Base-by-base conservation (phyloP, 306 rosid species). In the Clitoria ternatea region DNA sequence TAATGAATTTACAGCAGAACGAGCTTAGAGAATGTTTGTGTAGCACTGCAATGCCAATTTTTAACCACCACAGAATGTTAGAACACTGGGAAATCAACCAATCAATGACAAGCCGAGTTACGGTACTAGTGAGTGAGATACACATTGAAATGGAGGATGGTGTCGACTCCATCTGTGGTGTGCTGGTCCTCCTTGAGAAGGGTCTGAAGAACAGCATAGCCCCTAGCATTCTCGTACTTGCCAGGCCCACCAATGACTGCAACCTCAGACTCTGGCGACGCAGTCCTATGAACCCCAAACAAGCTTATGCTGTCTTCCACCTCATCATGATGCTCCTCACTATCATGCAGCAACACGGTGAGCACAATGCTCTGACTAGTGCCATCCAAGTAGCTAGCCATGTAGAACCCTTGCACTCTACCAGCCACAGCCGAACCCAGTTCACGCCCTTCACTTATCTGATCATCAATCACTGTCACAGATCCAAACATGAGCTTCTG, bases 401-500 rank as follows among this genome's bases (percentile, higher is more conserved):
- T 17, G 84, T 91, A 91, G 27, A 91, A 80, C 8, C 97, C 96
- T 45, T 91, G 88, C 4, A 84, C 92, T 30, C 49, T 83, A 0
- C 89, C 92, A 6, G 86, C 37, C 8, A 91, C 86, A 3, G 84
- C 65, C 1, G 96, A 84, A 1, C 77, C 96, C 6, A 91, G 76
- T 70, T 86, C 92, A 1, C 83, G 86, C 0, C 75, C 86, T 63
- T 91, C 89, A 0, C 90, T 86, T 9, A 88, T n/a, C 27, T 88
- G 84, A 66, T 88, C 90, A 55, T 91, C 97, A n/a, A 88, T 44
- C 44, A 78, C 87, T 7, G 89, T 88, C 36, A 85, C 59, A 0
- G 92, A 85, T 0, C 97, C 97, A 4, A 94, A 94, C 91, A 84
- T 85, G 67, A 94, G 92, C 83, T 94, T 90, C 69, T 94, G 95